phyloP scores from a whole-genome alignment of 208 protist genomes.

The Porcisia hertigi region DNA sequence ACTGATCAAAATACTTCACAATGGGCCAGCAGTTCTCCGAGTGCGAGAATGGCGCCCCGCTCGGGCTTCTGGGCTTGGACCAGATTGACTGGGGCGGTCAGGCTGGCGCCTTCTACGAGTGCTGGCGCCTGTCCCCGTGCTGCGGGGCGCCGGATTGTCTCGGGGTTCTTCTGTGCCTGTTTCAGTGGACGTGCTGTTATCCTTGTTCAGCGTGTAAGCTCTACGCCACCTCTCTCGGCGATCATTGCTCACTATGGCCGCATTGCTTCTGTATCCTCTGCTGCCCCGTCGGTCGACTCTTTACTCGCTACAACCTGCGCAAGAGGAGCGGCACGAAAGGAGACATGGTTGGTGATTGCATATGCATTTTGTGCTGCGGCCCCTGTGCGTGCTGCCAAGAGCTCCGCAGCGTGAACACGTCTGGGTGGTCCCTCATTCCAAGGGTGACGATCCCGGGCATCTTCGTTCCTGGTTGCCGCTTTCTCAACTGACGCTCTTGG shows the following conservation, averaged over 20 bases:
- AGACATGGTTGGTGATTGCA: constrained; percentile 80
- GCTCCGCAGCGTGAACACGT: constrained; percentile 53
- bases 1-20: constrained; percentile 1
- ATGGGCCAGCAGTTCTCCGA: constrained; percentile 57
- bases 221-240: constrained; percentile 70
- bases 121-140: constrained; percentile 70
- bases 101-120: constrained; percentile 74
- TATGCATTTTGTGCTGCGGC: constrained; percentile 68
- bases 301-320: constrained; percentile 87
- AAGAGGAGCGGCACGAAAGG: constrained; percentile 67
- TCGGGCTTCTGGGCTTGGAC: constrained; percentile 62
- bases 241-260: constrained; percentile 64
- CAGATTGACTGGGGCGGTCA: constrained; percentile 68
- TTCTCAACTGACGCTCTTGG: constrained; percentile 39
- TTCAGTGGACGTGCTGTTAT: constrained; percentile 52
- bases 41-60: constrained; percentile 36
- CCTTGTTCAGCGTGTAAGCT: constrained; percentile 67
- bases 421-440: constrained; percentile 64
- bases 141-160: constrained; percentile 63
- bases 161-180: constrained; percentile 44
- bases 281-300: constrained; percentile 59
- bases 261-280: constrained; percentile 73
- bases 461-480: constrained; percentile 52
- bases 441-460: constrained; percentile 44
- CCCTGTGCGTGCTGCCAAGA: constrained; percentile 80